These are phyloP conservation scores for Andrographis paniculata DNA, from an alignment of 305 asterid genomes.

Conservation along the genomic window DNA sequence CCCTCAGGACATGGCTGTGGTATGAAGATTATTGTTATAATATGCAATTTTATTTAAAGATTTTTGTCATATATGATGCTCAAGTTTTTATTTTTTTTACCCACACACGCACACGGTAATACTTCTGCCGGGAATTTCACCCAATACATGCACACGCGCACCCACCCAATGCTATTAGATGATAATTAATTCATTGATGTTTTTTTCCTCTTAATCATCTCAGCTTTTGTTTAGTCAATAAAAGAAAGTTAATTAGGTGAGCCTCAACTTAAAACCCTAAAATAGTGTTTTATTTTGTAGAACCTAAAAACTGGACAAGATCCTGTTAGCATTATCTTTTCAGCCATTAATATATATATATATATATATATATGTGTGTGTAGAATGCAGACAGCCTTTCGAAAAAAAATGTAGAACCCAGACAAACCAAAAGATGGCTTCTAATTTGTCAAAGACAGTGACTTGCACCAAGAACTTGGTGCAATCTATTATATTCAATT, in stretches of 20 bases:
- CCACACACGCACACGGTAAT: no score
- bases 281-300: no score
- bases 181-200: constrained; percentile 4
- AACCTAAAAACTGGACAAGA: no score
- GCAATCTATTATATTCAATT: not conserved
- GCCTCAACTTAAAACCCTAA: not conserved
- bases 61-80: constrained; percentile 10
- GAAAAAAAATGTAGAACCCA: not conserved
- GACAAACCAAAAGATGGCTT: constrained; percentile 4
- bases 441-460: not conserved
- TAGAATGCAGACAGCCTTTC: not conserved
- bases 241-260: not conserved
- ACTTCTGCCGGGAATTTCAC: no score
- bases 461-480: constrained; percentile 13
- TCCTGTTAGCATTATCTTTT: not conserved
- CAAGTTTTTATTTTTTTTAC: constrained; percentile 8
- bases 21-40: not conserved
- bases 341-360: no score
- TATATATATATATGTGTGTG: no score
- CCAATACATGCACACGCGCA: no score
- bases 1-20: no score
- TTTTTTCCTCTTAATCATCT: not conserved
- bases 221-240: not conserved
- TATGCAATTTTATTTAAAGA: not conserved
- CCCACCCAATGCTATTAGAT: constrained; percentile 9